Conservation (phyloP, 495 filamentous ascomycete genomes). For the Aspergillus taichungensis region DNA sequence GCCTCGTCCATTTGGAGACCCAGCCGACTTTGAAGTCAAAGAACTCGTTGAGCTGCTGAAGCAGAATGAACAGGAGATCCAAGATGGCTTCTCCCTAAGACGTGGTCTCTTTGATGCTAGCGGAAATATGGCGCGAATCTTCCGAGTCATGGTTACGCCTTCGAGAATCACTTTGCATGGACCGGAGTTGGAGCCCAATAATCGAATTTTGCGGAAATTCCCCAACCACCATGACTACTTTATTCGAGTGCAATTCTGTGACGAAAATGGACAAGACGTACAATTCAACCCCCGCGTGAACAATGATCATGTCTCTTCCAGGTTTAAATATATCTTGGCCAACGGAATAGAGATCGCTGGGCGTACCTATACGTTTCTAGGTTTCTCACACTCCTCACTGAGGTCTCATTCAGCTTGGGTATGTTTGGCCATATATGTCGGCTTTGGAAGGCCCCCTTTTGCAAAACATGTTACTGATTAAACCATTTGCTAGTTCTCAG, state of each 20-base stretch:
- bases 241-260: conserved; percentile 59
- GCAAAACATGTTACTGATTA: no score
- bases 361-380: conserved; percentile 57
- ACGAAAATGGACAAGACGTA: conserved; percentile 62
- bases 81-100: not conserved
- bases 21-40: conserved; percentile 5
- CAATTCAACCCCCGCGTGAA: conserved; percentile 46
- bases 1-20: conserved; percentile 10
- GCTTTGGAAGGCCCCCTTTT: no score
- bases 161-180: conserved; percentile 59
- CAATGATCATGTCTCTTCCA: conserved; percentile 38
- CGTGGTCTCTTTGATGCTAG: conserved; percentile 1
- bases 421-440: not conserved
- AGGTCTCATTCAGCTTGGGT: conserved; percentile 54
- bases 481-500: conserved; percentile 42
- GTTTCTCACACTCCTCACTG: conserved; percentile 76
- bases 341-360: conserved; percentile 54
- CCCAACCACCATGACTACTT: conserved; percentile 54
- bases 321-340: conserved; percentile 51
- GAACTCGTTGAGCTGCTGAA: conserved; percentile 1
- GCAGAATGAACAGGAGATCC: conserved; percentile 7
- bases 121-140: conserved; percentile 27
- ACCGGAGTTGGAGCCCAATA: conserved; percentile 60
- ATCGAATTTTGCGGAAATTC: conserved; percentile 67
- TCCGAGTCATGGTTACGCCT: conserved; percentile 59